phyloP scores from a whole-genome alignment of 805 yeast species.

The Starmerella stigmatis region DNA sequence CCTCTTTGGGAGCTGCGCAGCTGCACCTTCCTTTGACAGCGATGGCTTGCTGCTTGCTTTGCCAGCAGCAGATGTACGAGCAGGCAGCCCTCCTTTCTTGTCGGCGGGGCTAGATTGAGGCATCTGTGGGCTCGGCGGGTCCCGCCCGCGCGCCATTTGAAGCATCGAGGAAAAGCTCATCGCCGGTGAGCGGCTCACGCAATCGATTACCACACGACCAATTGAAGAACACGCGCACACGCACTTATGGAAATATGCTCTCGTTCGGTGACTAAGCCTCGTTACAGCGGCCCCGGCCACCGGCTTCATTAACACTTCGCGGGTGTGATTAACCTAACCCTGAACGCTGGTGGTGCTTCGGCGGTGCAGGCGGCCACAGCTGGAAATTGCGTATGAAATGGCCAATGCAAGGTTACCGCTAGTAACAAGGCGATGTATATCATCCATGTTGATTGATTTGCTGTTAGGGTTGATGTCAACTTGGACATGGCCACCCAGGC shows the following conservation, averaged over 20 bases:
- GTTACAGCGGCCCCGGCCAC: no score
- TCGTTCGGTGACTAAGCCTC: no score
- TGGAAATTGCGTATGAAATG: slow-evolving; percentile 18
- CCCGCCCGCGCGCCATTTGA: slow-evolving; percentile 22
- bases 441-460: slow-evolving; percentile 14
- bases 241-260: no score
- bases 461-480: slow-evolving; percentile 11
- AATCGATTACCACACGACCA: background rate
- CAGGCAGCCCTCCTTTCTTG: background rate
- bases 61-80: no score
- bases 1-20: no score
- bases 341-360: slow-evolving; percentile 9
- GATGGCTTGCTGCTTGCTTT: no score
- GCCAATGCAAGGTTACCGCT: slow-evolving; percentile 21
- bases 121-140: slow-evolving; percentile 7
- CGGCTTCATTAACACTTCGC: no score
- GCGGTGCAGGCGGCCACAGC: slow-evolving; percentile 17
- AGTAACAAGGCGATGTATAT: slow-evolving; percentile 13
- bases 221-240: no score
- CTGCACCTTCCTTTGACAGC: no score
- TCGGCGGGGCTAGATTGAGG: background rate
- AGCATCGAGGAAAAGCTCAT: slow-evolving; percentile 24
- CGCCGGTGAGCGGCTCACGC: background rate
- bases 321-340: background rate
- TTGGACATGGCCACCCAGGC: background rate